Base-by-base conservation (phyloP, 257 asterid species). In the Perilla frutescens region DNA sequence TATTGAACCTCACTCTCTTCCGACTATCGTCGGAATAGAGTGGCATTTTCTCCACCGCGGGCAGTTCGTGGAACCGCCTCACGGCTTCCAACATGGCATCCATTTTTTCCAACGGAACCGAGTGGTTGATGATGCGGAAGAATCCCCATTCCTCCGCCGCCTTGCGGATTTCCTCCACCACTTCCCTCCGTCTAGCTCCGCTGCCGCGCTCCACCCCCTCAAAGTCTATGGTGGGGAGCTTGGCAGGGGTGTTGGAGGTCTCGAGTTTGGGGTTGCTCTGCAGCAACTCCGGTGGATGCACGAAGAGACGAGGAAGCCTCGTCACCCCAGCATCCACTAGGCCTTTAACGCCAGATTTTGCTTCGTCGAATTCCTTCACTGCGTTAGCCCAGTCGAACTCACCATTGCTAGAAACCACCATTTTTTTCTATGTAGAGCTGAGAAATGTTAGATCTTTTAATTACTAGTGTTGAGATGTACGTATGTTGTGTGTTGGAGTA, bases 311-410 rank as follows among this genome's bases (percentile, higher is more conserved):
- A 0, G 87, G 87, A 26, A 82, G 43, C 57, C 73, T 67, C 3
- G 61, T 10, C 9, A 82, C 43, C 3, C 80, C 82, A 4, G 79
- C 71, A 36, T 83, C 87, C 1, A 76, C 84, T 1, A 83, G 74
- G 56, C 84, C 84, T 68, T 82, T 82, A 1, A 82, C 84, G 4
- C 86, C 84, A 3, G 84, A 68, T 57, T 83, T 83, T 0, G 87
- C 62, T 9, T 69, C 75, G 12, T 83, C 80, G 43, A 83, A 79
- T 34, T 76, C 69, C 45, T 59, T 58, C 45, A 76, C 15, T 55
- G 77, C 82, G 53, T 73, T 66, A 10, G 80, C 78, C 80, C 87
- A 63, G 10, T 75, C 81, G 12, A 40, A 78, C 0, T 41, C 56
- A 1, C 29, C 75, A 6, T 5, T 66, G 47, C 59, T 39, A 37